These are phyloP conservation scores for Meyerozyma carpophila DNA, from an alignment of 1,139 yeast genomes.

Conservation along the genomic window DNA sequence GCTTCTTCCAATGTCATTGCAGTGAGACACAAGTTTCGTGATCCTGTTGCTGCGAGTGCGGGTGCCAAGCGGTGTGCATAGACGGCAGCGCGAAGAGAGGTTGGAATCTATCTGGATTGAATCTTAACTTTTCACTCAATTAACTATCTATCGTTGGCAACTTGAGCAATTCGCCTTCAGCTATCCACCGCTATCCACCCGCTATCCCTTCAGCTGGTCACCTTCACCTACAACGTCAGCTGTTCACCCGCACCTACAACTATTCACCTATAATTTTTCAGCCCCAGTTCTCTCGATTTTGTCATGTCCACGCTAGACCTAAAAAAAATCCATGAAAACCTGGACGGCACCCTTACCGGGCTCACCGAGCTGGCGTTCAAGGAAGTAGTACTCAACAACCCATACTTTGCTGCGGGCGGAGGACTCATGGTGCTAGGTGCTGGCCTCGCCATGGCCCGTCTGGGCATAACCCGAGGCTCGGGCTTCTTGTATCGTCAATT, in stretches of 20 bases:
- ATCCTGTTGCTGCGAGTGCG: neutral
- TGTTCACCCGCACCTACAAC: too few species aligned
- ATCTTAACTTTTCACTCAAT: too few species aligned
- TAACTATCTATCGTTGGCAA: too few species aligned
- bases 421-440: constrained; percentile 94
- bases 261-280: neutral
- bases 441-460: constrained; percentile 71
- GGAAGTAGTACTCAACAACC: constrained; percentile 66
- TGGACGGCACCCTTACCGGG: constrained; percentile 36
- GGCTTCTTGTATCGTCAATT: constrained; percentile 72
- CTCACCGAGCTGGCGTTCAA: constrained; percentile 36
- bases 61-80: neutral
- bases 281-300: neutral
- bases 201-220: too few species aligned
- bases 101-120: too few species aligned
- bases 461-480: constrained; percentile 59
- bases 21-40: neutral
- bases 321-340: constrained; percentile 28
- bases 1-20: neutral
- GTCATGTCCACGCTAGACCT: constrained; percentile 20
- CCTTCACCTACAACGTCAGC: too few species aligned
- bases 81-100: too few species aligned
- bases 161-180: too few species aligned
- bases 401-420: constrained; percentile 96
- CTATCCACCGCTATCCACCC: too few species aligned